Evolutionary conservation across 768 basidiomycete genomes (phyloP), one percentile per base, ranked within the genome.

Genomic region (Vararia minispora): DNA sequence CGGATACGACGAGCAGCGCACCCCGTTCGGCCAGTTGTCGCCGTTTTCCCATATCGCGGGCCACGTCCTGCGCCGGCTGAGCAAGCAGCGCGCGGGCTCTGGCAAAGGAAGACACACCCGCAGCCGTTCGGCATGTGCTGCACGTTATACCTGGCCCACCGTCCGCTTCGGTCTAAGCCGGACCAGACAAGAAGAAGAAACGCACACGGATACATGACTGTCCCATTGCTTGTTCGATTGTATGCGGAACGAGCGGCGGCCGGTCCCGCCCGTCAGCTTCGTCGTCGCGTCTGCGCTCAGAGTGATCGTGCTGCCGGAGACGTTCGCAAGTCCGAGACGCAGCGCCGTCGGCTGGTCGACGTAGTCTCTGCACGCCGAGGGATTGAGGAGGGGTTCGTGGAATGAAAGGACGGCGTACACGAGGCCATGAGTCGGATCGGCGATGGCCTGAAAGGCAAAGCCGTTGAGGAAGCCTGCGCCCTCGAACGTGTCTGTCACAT

Each of bases 391-490:
- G 31, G 16, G 17, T 11, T 22, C 12, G 25, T 14, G 7, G 16
- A 6, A 3, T 28, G 4, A 33, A 16, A 33, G 17, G 6, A 24
- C 18, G 26, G 31, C 71, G 48, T 54, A 79, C 79, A 83, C 79
- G 37, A 77, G 64, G 21, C 79, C 79, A 44, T 77, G 63, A 6
- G 79, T 80, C 4, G 79, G 78, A 49, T 81, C 79, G 1, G 68
- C 12, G 28, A 72, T 67, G 14, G 61, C 60, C 48, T 74, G 49
- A 47, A 65, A 66, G 4, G 51, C 44, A 48, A 81, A 81, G 8
- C 62, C 53, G n/a, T 59, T 55, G 40, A 72, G 62, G 48, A 81
- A 79, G 14, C 58, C 63, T 43, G 48, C 44, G 13, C 73, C 69
- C 8, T 58, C 48, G 50, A 65, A 58, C 40, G 62, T 73, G 38